A percentile compares a stretch with the other conserved stretches of the same genome.
phyloP scores from a whole-genome alignment of 768 basidiomycete species.

The Russula virescens region DNA sequence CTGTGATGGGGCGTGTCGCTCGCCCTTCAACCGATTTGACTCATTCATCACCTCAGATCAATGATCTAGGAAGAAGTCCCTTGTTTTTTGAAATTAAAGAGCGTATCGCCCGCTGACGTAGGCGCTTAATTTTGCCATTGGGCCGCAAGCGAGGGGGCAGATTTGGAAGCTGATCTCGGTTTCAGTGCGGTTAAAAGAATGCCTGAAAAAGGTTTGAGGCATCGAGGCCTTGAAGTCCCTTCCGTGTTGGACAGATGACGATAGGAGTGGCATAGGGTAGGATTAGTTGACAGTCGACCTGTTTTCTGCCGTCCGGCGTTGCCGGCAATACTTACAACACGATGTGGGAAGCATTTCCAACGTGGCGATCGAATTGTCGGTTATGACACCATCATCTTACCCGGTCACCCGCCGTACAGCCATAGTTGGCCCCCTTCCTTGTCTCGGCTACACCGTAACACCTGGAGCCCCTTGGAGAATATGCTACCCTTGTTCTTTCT shows the following conservation, averaged over 20 bases:
- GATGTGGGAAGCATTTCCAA: neutral
- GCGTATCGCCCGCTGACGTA: slow-evolving; percentile 4
- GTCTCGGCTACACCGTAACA: too few species aligned
- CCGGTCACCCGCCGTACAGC: neutral
- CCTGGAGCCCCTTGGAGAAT: neutral
- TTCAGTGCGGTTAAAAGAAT: too few species aligned
- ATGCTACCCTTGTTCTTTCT: neutral
- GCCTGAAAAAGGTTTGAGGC: too few species aligned
- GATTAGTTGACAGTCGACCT: too few species aligned
- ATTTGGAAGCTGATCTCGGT: too few species aligned
- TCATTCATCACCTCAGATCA: slow-evolving; percentile 3
- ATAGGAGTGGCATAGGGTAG: too few species aligned
- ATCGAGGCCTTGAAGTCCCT: too few species aligned
- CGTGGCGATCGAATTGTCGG: neutral
- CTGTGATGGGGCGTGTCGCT: neutral
- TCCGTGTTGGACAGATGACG: too few species aligned
- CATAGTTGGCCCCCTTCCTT: neutral
- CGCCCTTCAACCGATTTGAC: slow-evolving; percentile 1
- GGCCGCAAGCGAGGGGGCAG: neutral
- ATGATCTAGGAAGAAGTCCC: neutral
- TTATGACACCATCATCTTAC: neutral
- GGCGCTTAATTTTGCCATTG: slow-evolving; percentile 8
- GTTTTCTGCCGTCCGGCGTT: too few species aligned
- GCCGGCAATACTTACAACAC: neutral
- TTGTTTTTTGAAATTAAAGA: too few species aligned